Evolutionary conservation across 345 rosid genomes (phyloP), one percentile per base, ranked within the genome.

Genomic region (Citrus mangshanensis): DNA sequence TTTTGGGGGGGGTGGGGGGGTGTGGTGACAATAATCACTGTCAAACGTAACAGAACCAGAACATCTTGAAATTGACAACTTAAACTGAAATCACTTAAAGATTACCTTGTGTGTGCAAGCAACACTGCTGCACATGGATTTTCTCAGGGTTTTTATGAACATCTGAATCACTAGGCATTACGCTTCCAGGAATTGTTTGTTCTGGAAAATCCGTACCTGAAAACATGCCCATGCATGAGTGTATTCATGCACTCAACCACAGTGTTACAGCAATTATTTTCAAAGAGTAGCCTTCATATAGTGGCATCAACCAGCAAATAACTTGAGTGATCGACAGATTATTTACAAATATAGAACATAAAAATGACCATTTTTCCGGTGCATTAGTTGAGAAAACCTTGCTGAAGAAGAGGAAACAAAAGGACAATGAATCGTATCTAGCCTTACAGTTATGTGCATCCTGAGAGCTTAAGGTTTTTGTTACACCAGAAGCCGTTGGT

Each of bases 371-470:
- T 71, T 12, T 71, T 51, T 70, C 64, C 30, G 3, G 24, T 56
- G 28, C 32, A 24, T 28, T 30, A 54, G 42, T 70, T 70, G 56
- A 59, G 21, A 73, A 32, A 38, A 22, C 19, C 71, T 62, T 27
- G 51, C 59, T 40, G 27, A 61, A 25, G 32, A 68, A 49, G 69
- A 74, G 12, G 73, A 77, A 73, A 73, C 42, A 61, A 61, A 42
- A 66, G 38, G 37, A 77, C 14, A 63, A 58, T 6, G 73, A 49
- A 74, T 59, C 25, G 35, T 66, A 70, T 51, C 75, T 74, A 49
- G 83, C 77, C 88, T 81, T 82, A 87, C 86, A 73, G 64, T 75
- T 62, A 73, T 65, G 74, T 18, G 72, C 27, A 38, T 51, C 81
- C 70, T 73, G 77, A 49, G 78, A 34, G 63, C 78, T 65, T 77